Base-by-base conservation (phyloP, 2,329 filamentous ascomycete genomes). In the Diplodia mutila region DNA sequence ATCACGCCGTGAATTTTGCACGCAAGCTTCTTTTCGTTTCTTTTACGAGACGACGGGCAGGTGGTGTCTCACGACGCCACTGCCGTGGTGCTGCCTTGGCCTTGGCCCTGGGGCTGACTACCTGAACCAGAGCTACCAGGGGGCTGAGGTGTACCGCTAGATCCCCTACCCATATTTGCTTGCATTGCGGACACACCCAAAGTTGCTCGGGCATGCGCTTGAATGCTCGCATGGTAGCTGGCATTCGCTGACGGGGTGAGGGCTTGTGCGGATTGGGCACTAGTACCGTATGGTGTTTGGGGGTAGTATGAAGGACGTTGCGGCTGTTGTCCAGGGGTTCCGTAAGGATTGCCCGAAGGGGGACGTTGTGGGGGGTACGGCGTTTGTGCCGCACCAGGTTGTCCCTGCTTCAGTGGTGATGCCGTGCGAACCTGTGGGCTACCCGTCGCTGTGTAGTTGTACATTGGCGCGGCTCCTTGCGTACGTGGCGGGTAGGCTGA, bases 111-210 rank as follows among this genome's bases (percentile, higher is more conserved):
- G 3, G 42, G n/a, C 21, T 63, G 59, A 8, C 69, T 68, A 51
- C 73, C 74, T 23, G 73, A 73, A 4, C 73, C 71, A 32, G 73
- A 76, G 52, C 64, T 66, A 21, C 53, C 64, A 1, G 75, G 72
- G 11, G 77, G 77, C 67, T 79, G 77, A 5, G 77, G 77, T 21
- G 77, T 79, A 4, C 76, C 76, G 21, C 76, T 78, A 8, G 59
- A 11, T 72, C 76, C 67, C 75, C 75, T 54, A 75, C 72, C 51
- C 39, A 61, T 61, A 18, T 70, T 74, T 59, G 78, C 76, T 68
- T 73, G 77, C 14, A 48, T 48, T 49, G 39, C 29, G 2, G 39
- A 25, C 8, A 55, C 39, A 32, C 73, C 77, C 55, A 78, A 76
- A 39, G 77, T 74, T 8, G 77, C 77, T 70, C 78, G 76, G 29